A percentile compares a stretch with the other conserved stretches of the same genome.
These are phyloP conservation scores for Apiotrichum domesticum DNA, from an alignment of 1,284 basidiomycete genomes.

Conservation along the genomic window DNA sequence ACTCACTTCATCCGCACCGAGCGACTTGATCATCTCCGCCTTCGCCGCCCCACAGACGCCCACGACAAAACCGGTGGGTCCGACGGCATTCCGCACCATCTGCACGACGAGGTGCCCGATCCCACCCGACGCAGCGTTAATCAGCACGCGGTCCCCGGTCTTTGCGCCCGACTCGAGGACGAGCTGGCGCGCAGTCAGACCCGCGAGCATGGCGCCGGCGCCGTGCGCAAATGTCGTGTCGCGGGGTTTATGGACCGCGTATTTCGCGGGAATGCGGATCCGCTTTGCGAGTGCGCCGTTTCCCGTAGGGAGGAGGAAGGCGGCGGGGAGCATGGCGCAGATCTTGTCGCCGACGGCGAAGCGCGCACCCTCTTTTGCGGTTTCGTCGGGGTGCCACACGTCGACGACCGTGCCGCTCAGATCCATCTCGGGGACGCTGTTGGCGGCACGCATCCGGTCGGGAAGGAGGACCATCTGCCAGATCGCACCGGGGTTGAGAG, in stretches of 20 bases:
- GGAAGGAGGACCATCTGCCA: constrained; percentile 8
- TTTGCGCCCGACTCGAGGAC: constrained; percentile 1
- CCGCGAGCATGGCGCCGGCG: background rate
- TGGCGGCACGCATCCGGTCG: background rate
- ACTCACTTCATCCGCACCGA: constrained; percentile 49
- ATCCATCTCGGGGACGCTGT: constrained; percentile 10
- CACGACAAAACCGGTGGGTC: constrained; percentile 55
- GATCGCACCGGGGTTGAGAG: constrained; percentile 10
- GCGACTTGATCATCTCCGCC: constrained; percentile 45
- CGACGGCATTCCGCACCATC: constrained; percentile 49
- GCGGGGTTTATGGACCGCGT: constrained; percentile 2
- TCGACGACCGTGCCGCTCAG: constrained; percentile 10
- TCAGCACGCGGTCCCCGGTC: constrained; percentile 5
- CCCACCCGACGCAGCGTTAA: constrained; percentile 35
- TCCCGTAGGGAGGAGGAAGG: background rate
- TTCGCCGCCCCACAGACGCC: constrained; percentile 57
- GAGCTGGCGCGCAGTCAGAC: constrained; percentile 9
- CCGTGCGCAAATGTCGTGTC: background rate
- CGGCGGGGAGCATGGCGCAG: constrained; percentile 6
- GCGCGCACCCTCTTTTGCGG: background rate
- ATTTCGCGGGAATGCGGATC: constrained; percentile 4
- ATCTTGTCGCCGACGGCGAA: constrained; percentile 10
- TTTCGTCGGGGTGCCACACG: constrained; percentile 5
- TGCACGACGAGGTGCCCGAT: constrained; percentile 62
- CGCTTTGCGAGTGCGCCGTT: constrained; percentile 9